Base-by-base conservation (phyloP, 2,329 filamentous ascomycete genomes). In the Epichloe bromicola region DNA sequence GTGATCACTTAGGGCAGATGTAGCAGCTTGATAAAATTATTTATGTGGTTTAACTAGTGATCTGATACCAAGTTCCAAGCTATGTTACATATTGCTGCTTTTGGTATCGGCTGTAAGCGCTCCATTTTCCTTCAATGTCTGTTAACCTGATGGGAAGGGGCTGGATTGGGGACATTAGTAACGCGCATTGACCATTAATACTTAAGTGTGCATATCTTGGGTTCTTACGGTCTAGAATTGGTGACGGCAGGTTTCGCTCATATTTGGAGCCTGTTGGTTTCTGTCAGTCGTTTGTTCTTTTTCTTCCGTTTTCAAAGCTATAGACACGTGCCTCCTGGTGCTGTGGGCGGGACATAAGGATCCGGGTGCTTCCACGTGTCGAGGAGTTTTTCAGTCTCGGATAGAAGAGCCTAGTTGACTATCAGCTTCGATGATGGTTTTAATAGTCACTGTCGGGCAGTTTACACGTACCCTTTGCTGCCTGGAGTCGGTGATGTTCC, bases 351-450 rank as follows among this genome's bases (percentile, higher is more conserved):
- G 59, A 80, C 75, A 67, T 95, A 97, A 34, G 93, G 90, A 67
- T 98, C 93, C 3, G 93, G 93, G 65, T 98, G 93, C 73, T 97
- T 97, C 91, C 91, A 98, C 68, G 84, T 86, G 63, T 93, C 82
- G 56, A 98, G 73, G 53, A 96, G 67, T 59, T 85, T 85, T 69
- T 97, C 90, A 4, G 93, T 91, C 71, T 96, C 89, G 55, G 82
- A 80, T 58, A 97, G 77, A 53, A 98, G 70, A 47, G 81, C 82
- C 93, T 98, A 30, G 3, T n/a, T 15, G 37, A 7, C 11, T 14
- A 30, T 53, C 44, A 50, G 12, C 23, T 36, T 46, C 4, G 12
- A 26, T 43, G 5, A 5, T 23, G 39, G 6, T 4, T 33, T 23
- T 20, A 11, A 40, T 49, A 46, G 11, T 15, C 26, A 44, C 42